Conservation (phyloP, 108 stramenopile genomes). For the Poteriospumella lacustris region DNA sequence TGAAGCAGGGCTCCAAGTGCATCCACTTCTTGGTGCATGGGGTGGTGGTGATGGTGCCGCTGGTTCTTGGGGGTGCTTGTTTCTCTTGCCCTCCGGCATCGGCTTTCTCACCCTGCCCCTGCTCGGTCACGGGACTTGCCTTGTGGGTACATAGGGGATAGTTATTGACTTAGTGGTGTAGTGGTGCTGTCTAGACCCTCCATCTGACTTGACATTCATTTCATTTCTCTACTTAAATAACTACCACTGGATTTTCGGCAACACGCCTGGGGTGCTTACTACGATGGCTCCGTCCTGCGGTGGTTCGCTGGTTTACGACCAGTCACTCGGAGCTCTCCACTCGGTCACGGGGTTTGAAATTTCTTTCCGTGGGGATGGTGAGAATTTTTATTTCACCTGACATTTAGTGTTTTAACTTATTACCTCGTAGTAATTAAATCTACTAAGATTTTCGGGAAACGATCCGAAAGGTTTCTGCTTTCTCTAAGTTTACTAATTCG, state of each 20-base stretch:
- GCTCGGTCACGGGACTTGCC: too few species aligned
- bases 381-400: background rate
- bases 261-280: constrained; percentile 6
- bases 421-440: background rate
- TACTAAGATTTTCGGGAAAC: constrained; percentile 1
- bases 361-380: background rate
- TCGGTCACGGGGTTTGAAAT: constrained; percentile 1
- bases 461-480: too few species aligned
- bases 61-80: too few species aligned
- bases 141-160: too few species aligned
- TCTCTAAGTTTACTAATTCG: too few species aligned
- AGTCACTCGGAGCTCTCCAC: background rate
- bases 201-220: too few species aligned
- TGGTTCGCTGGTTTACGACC: constrained; percentile 6
- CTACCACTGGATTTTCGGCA: too few species aligned
- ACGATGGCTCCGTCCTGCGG: constrained; percentile 1
- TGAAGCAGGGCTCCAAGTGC: background rate
- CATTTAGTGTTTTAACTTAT: background rate
- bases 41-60: constrained; percentile 1
- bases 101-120: too few species aligned
- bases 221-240: too few species aligned
- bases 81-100: too few species aligned
- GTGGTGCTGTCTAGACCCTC: too few species aligned
- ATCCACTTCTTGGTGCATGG: background rate
- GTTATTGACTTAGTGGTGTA: too few species aligned